Base-by-base conservation (phyloP, 1,284 basidiomycete species). In the Sparassis latifolia region DNA sequence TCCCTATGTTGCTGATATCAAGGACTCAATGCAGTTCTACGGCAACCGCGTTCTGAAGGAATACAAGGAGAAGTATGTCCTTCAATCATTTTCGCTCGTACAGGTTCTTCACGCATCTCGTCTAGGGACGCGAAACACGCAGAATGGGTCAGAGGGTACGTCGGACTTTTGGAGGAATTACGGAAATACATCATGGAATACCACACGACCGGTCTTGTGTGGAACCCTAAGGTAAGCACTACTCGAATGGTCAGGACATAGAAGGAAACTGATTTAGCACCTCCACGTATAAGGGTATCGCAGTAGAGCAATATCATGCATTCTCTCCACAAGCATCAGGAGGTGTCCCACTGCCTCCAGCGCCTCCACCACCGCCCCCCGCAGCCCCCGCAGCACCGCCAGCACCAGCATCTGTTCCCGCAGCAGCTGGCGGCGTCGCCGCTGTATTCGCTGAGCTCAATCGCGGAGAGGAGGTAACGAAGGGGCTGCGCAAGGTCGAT, bases 371-470 rank as follows among this genome's bases (percentile, higher is more conserved):
- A 3, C 71, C 78, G n/a, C 80, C 84, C 2, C 78, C 86, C 4
- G 70, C 79, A 2, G 69, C 77, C 7, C 66, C 72, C 10, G 68
- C 75, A 1, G 65, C 78, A 0, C 63, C 75, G 2, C 56, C 74
- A 0, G 60, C 77, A 10, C 54, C 75, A 2, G 49, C 76, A 4
- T 55, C 75, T 10, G 56, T 75, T 0, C 59, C 75, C 5, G 60
- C 73, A 5, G 59, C 74, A 12, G 70, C 67, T 0, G 77, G 78
- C 10, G 90, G 92, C 27, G 80, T 86, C 51, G 82, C 82, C 10
- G 91, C 92, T 4, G 89, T 99, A n/a, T 96, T 99, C 54, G 89
- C 91, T 1, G 82, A 93, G 55, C 73, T 99, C 48, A 98, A 98
- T 66, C 82, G 88, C 52, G 96, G 97, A 10, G 89, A 85, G 53